phyloP scores from a whole-genome alignment of 139 green algal genomes.

The Picochlorum sp. region DNA sequence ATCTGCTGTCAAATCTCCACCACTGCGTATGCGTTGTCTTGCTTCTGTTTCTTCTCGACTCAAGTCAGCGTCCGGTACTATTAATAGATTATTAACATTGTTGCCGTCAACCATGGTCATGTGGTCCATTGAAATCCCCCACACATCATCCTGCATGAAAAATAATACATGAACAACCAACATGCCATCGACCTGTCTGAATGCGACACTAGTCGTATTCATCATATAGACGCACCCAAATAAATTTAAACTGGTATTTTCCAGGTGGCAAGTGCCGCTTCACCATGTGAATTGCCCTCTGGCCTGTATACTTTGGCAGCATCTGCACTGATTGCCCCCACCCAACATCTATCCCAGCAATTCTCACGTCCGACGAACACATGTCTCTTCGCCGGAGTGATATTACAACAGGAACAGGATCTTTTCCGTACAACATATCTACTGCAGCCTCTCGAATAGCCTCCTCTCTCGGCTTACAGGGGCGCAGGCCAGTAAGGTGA shows the following conservation, averaged over 20 bases:
- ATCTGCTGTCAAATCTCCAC: constrained; percentile 2
- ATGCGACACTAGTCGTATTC: too few species aligned
- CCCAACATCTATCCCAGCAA: constrained; percentile 90
- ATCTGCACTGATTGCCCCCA: constrained; percentile 68
- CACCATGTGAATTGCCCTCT: constrained; percentile 12
- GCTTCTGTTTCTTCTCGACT: background rate
- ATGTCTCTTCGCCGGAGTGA: constrained; percentile 31
- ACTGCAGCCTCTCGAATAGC: constrained; percentile 71
- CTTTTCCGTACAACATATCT: constrained; percentile 65
- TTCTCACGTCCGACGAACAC: constrained; percentile 28
- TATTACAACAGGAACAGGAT: constrained; percentile 32
- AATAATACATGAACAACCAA: background rate
- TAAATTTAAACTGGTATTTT: constrained; percentile 84
- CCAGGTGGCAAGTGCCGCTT: constrained; percentile 35
- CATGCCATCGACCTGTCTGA: background rate
- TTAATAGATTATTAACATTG: constrained; percentile 71
- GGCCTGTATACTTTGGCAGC: constrained; percentile 21
- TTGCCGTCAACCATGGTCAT: constrained; percentile 56
- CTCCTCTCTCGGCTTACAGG: constrained; percentile 51
- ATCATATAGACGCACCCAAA: constrained; percentile 29
- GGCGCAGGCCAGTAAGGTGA: constrained; percentile 36
- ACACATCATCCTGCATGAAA: constrained; percentile 64
- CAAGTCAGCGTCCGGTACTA: constrained; percentile 21
- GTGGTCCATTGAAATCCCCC: constrained; percentile 68
- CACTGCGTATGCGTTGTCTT: background rate